Evolutionary conservation across 306 rosid genomes (phyloP).

Genomic region (Trifolium pratense): DNA sequence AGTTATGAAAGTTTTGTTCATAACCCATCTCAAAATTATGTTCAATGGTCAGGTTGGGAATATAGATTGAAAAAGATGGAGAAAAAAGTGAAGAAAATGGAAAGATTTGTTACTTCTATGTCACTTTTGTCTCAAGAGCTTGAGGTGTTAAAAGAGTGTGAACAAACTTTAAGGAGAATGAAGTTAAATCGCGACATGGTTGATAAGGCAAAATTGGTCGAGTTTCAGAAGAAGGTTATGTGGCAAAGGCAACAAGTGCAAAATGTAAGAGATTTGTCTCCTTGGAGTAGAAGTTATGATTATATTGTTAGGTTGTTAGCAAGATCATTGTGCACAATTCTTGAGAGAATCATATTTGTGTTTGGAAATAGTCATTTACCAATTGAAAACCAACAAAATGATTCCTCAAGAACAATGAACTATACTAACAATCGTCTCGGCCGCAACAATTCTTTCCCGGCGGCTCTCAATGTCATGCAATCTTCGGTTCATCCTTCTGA

Average conservation of each 20-base stretch:
- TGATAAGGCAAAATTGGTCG: slow-evolving; percentile 44
- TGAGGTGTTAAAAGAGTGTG: slow-evolving; percentile 65
- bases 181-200: slow-evolving; percentile 37
- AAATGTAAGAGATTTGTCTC: slow-evolving; percentile 62
- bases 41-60: slow-evolving; percentile 71
- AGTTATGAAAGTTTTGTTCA: slow-evolving; percentile 56
- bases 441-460: slow-evolving; percentile 52
- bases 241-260: slow-evolving; percentile 73
- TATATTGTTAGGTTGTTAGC: slow-evolving; percentile 74
- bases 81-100: slow-evolving; percentile 84
- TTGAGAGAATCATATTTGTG: slow-evolving; percentile 68
- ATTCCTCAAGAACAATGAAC: slow-evolving; percentile 4
- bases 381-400: slow-evolving; percentile 26
- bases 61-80: slow-evolving; percentile 87
- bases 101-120: slow-evolving; percentile 62
- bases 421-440: slow-evolving; percentile 34
- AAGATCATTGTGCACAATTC: slow-evolving; percentile 76
- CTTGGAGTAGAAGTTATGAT: slow-evolving; percentile 79
- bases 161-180: slow-evolving; percentile 66
- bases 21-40: slow-evolving; percentile 55
- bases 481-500: slow-evolving; percentile 51
- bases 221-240: slow-evolving; percentile 62
- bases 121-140: slow-evolving; percentile 60
- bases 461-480: slow-evolving; percentile 4
- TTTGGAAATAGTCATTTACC: slow-evolving; percentile 52